Conservation (phyloP, 257 asterid species). For the Sherardia arvensis region DNA sequence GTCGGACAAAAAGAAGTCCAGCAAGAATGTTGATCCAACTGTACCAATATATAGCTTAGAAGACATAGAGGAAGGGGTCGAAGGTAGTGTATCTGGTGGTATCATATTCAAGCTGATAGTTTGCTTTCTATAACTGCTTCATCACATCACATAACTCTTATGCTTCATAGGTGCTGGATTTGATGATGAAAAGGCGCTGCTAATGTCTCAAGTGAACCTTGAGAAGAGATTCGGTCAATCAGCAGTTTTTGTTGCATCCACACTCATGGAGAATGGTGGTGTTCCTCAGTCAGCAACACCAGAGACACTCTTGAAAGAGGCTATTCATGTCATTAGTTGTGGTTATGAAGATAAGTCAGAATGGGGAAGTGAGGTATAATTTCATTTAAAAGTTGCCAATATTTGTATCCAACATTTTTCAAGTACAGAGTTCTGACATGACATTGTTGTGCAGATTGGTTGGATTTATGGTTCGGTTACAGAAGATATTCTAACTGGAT, state of each 20-base stretch:
- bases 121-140: not conserved
- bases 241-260: conserved; percentile 93
- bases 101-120: not conserved
- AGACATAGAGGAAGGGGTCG: conserved; percentile 97
- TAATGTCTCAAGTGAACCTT: conserved; percentile 92
- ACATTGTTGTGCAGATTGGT: conserved; percentile 54
- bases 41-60: conserved; percentile 92
- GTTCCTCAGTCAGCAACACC: conserved; percentile 94
- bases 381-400: not conserved
- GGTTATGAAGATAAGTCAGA: conserved; percentile 99
- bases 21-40: conserved; percentile 85
- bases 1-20: conserved; percentile 86
- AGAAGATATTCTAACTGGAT: conserved; percentile 98
- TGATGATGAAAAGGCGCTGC: conserved; percentile 85
- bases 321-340: conserved; percentile 97
- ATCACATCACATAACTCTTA: not conserved
- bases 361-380: conserved; percentile 86
- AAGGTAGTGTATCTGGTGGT: conserved; percentile 43
- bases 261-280: conserved; percentile 96
- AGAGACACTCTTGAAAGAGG: conserved; percentile 89
- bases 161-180: conserved; percentile 89
- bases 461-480: conserved; percentile 99
- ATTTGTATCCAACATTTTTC: not conserved
- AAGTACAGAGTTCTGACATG: not conserved
- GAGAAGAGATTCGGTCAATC: conserved; percentile 98